A percentile compares a stretch with the other conserved stretches of the same genome.
Conservation (phyloP, 768 basidiomycete genomes). For the Lentinula guzmanii region DNA sequence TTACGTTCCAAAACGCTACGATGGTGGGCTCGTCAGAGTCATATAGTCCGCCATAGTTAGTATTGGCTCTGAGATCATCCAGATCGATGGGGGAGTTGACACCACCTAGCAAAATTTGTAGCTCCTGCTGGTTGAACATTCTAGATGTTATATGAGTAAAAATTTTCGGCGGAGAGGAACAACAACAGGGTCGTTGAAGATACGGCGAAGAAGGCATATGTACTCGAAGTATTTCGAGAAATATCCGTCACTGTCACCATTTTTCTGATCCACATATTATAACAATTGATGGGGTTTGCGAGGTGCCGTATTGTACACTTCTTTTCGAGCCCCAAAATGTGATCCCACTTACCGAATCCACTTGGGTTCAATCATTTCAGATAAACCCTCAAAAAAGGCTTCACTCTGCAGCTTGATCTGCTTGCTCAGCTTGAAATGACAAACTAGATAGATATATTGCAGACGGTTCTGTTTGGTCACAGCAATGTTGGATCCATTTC, state of each 20-base stretch:
- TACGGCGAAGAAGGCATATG: not conserved
- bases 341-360: slow-evolving; percentile 60
- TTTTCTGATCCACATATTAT: not conserved
- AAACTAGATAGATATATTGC: slow-evolving; percentile 84
- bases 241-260: not conserved
- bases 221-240: not conserved
- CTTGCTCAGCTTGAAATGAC: slow-evolving; percentile 80
- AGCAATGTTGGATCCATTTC: slow-evolving; percentile 72
- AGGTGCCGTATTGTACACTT: not conserved
- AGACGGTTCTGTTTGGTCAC: slow-evolving; percentile 88
- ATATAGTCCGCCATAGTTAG: slow-evolving; percentile 79
- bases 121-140: slow-evolving; percentile 97
- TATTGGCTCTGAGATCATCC: slow-evolving; percentile 71
- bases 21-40: slow-evolving; percentile 69
- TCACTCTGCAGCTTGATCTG: slow-evolving; percentile 84
- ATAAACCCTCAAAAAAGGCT: slow-evolving; percentile 88
- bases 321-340: not conserved
- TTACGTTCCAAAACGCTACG: slow-evolving; percentile 75
- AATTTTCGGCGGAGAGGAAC: not conserved
- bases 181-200: not conserved
- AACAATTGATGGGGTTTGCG: not conserved
- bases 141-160: slow-evolving; percentile 27
- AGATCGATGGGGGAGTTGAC: slow-evolving; percentile 82
- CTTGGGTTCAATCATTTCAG: slow-evolving; percentile 86
- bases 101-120: slow-evolving; percentile 88